Base-by-base conservation (phyloP, 108 stramenopile species). In the Cylindrotheca closterium region DNA sequence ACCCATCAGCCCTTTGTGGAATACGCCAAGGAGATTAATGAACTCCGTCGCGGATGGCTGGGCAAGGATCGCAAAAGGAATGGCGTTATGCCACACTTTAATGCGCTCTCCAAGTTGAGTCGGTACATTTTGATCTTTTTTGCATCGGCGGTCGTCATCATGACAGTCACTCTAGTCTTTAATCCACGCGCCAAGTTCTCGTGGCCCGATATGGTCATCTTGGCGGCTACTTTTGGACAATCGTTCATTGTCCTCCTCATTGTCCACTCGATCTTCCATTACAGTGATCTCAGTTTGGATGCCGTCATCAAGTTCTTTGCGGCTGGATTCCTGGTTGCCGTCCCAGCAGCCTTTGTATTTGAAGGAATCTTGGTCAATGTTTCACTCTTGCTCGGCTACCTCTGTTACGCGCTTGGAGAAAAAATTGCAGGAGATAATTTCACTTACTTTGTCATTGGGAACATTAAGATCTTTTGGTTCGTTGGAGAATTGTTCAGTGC, bases 1-100 rank as follows among this genome's bases (percentile, higher is more conserved):
- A 93, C 92, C 22, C 92, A 91, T 37, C 92, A 93, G 71, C 92
- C 92, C 17, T 93, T 89, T 67, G 64, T 76, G 51, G 92, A 93
- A 59, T 91, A 93, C 65, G 82, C 87, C 57, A 86, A 79, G 66
- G 83, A 84, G 54, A 85, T 93, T 30, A 84, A 79, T 47, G 83
- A 89, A 53, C 65, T 93, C 22, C 56, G 92, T 23, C 60, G 68
- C 55, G 87, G 77, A 59, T 93, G 79, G 70, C 75, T 86, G 75
- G 86, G 80, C 19, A 75, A 78, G 24, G 52, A 74, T 2, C 68
- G 81, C n/a, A 62, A 68, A 33, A 84, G 86, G 47, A 49, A 53
- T 23, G 80, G 74, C 4, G 33, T 74, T 7, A 73, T 77, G 63
- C 83, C 83, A 58, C 92, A 93, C 73, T 84, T 74, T 51, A 58